Percentiles rank a stretch among this genome's conserved stretches.
These are phyloP conservation scores for Alternaria tenuissima DNA, from an alignment of 2,329 filamentous ascomycete genomes.

Conservation along the genomic window DNA sequence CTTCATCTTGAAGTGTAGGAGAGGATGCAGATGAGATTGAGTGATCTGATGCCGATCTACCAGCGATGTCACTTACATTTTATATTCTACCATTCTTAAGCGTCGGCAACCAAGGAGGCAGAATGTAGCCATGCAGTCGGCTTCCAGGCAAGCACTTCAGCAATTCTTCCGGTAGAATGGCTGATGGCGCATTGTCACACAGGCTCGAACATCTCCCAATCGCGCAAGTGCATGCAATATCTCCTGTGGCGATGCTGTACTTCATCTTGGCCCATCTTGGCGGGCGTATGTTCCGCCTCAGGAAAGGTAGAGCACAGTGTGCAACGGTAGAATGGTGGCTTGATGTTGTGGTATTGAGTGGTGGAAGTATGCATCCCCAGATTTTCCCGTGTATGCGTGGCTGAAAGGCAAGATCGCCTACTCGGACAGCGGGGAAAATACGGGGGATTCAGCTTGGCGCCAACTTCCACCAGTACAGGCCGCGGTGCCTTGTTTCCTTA, in stretches of 20 bases:
- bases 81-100: background rate
- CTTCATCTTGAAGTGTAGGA: constrained; percentile 33
- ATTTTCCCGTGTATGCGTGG: constrained; percentile 16
- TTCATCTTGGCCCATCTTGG: constrained; percentile 14
- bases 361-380: constrained; percentile 32
- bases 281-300: constrained; percentile 15
- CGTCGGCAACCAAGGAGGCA: background rate
- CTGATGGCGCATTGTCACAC: constrained; percentile 8
- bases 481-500: constrained; percentile 1
- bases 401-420: constrained; percentile 21
- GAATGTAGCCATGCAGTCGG: background rate
- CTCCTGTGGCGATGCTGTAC: constrained; percentile 7
- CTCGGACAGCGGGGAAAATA: constrained; percentile 20
- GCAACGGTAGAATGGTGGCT: constrained; percentile 19
- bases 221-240: constrained; percentile 7
- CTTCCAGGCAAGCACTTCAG: background rate
- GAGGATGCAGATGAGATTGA: constrained; percentile 2
- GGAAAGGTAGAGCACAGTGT: constrained; percentile 17
- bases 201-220: constrained; percentile 6
- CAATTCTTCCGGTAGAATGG: constrained; percentile 26
- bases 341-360: constrained; percentile 21
- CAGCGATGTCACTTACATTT: background rate
- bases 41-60: background rate
- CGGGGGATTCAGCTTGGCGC: constrained; percentile 7
- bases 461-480: constrained; percentile 12